Conservation (phyloP, 228 moss, liverwort and hornwort genomes). For the Sphagnum fallax region DNA sequence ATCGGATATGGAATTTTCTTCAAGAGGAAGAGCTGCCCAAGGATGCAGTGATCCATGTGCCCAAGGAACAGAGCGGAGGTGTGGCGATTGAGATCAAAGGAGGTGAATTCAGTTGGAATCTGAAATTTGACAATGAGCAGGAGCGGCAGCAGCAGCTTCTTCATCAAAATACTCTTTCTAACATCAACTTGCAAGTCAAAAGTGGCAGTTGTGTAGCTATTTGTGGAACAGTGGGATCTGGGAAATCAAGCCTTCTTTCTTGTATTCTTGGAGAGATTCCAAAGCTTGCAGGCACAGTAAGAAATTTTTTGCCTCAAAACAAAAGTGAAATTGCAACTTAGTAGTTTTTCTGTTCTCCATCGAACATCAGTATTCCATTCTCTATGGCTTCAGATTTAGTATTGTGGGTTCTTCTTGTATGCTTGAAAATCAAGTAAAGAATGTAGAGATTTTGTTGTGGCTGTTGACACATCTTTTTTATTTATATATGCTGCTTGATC, state of each 20-base stretch:
- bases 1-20: constrained; percentile 42
- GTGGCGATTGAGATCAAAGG: constrained; percentile 24
- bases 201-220: constrained; percentile 48
- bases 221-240: constrained; percentile 60
- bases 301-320: background rate
- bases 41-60: constrained; percentile 26
- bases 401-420: no score
- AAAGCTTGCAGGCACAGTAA: constrained; percentile 36
- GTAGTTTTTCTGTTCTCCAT: no score
- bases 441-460: no score
- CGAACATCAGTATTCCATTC: no score
- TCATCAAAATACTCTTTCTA: constrained; percentile 11
- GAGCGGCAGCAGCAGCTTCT: no score
- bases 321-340: no score
- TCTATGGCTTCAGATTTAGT: no score
- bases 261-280: constrained; percentile 48
- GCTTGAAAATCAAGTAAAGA: no score
- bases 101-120: constrained; percentile 42
- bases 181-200: constrained; percentile 32
- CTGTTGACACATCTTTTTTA: no score
- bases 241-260: constrained; percentile 61
- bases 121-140: background rate
- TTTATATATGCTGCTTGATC: no score
- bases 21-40: constrained; percentile 42
- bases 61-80: constrained; percentile 5